These are phyloP conservation scores for Acanthamoeba healyi DNA, from an alignment of 208 protist genomes.

Conservation along the genomic window DNA sequence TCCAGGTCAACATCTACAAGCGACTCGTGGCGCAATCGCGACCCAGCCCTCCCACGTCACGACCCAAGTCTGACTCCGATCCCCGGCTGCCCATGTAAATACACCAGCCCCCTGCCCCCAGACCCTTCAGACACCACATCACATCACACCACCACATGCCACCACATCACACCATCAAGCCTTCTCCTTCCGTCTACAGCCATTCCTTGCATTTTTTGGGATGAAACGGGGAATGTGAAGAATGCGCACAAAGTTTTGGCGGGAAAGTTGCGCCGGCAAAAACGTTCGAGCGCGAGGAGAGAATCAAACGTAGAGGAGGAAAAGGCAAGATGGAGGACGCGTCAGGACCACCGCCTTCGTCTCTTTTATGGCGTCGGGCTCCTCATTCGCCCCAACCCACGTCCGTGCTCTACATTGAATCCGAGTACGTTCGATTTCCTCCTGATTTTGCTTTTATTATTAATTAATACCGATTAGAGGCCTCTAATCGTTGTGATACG, in stretches of 20 bases:
- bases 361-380: background rate
- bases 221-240: background rate
- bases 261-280: background rate
- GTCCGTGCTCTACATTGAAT: background rate
- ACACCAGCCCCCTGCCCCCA: background rate
- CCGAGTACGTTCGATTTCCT: background rate
- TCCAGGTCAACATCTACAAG: slow-evolving; percentile 75
- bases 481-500: too few species aligned
- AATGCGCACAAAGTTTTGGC: background rate
- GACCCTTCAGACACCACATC: background rate
- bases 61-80: background rate
- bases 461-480: too few species aligned
- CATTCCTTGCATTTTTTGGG: too few species aligned
- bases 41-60: background rate
- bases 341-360: background rate
- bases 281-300: background rate
- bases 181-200: too few species aligned
- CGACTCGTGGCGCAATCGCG: background rate
- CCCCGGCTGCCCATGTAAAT: slow-evolving; percentile 22
- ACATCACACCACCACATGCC: background rate
- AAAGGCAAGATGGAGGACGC: background rate
- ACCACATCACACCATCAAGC: too few species aligned
- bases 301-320: background rate
- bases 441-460: background rate
- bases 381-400: slow-evolving; percentile 6